Evolutionary conservation across 2,329 filamentous ascomycete genomes (phyloP), one percentile per base, ranked within the genome.

Genomic region (Ophiosphaerella herpotricha): DNA sequence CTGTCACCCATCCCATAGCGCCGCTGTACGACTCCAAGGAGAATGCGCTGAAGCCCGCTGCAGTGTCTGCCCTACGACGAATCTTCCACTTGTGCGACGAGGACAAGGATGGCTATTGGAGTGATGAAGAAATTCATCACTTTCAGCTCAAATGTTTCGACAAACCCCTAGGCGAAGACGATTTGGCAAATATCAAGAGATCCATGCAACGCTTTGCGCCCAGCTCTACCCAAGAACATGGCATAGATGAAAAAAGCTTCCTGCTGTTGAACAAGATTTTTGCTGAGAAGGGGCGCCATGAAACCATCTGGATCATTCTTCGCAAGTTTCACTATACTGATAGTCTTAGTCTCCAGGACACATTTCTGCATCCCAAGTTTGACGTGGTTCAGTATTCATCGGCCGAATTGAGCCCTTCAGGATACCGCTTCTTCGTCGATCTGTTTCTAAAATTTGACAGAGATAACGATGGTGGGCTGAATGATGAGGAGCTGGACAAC

Each of bases 11-110:
- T 72, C 94, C 94, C 0, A 96, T 99, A 60, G 93, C 94, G 1
- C 94, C 94, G 6, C 82, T 99, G 5, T 99, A 96, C 71, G 94
- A 99, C 74, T 92, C 95, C 52, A 99, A 97, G 75, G 94, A 99
- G 74, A 74, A 73, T 26, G 68, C 85, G 80, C 78, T 99, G 43
- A 99, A 99, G 75, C 92, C 92, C 0, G 89, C 89, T 0, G 94
- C 93, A 32, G 84, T 95, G 9, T 88, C 89, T 35, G 94, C 94
- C 2, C 75, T 99, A 44, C 90, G 87, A 64, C 84, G 94, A 41
- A 90, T 99, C 43, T 99, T 99, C 75, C 97, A 96, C 68, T 82
- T 99, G 4, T 96, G 90, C 66, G 94, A 99, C 73, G 94, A 91
- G 74, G 94, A 99, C 66, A 92, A 96, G 68, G 94, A 99, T 72